Base-by-base conservation (phyloP, 352 stramenopile genomes). In the Phytophthora brassicae region DNA sequence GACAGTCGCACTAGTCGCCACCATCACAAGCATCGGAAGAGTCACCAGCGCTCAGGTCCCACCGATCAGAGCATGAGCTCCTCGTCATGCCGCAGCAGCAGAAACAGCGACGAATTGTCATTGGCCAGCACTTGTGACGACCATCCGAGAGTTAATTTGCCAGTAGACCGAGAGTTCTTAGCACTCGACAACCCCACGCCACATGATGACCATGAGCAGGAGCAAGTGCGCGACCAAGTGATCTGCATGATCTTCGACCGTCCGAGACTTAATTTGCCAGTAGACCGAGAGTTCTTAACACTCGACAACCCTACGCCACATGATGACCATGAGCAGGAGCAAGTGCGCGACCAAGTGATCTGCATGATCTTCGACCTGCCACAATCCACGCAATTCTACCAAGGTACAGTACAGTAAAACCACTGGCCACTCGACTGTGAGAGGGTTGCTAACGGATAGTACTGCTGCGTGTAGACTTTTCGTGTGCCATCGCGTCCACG, bases 241-340 rank as follows among this genome's bases (percentile, higher is more conserved):
- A 91, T 95, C 64, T 90, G 86, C 70, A 89, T 82, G 77, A 92
- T 95, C 67, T 93, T 93, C 60, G 80, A 91, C 58, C 60, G n/a
- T n/a, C n/a, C n/a, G n/a, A n/a, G n/a, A n/a, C n/a, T n/a, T n/a
- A n/a, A n/a, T n/a, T n/a, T n/a, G n/a, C n/a, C n/a, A 24, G 44
- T 79, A 19, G 73, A 81, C 46, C 69, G 66, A 12, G 72, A 87
- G 24, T 84, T 86, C 19, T 56, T 82, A 51, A 74, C 79, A 28
- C 45, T 86, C 11, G 48, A 68, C 4, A 61, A 28, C 19, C 16
- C 56, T 16, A 53, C 44, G 14, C n/a, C n/a, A n/a, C 49, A 72
- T 29, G 56, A 71, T 23, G 68, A 76, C 17, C 44, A 63, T 17
- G 73, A 73, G 49, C 74, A 79, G 47, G 77, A 93, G 46, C 54